A percentile compares a stretch with the other conserved stretches of the same genome.
These are phyloP conservation scores for Aspergillus nidulans DNA, from an alignment of 495 filamentous ascomycete species.

Conservation along the genomic window DNA sequence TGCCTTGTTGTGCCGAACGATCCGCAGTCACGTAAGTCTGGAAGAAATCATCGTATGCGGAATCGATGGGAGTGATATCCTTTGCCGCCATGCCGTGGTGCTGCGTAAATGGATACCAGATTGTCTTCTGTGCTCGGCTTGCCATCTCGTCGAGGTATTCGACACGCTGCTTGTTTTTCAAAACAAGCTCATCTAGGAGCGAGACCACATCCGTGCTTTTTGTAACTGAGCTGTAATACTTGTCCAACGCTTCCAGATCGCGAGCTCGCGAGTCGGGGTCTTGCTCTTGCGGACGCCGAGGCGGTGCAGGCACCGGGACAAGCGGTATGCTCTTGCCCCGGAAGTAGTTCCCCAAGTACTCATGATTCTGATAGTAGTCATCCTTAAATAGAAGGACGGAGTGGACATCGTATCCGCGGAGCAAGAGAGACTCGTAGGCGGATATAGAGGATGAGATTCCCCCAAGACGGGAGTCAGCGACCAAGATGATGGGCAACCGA, in stretches of 20 bases:
- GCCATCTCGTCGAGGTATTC: slow-evolving; percentile 55
- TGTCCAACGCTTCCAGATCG: slow-evolving; percentile 51
- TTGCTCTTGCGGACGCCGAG: slow-evolving; percentile 26
- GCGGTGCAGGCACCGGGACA: slow-evolving; percentile 50
- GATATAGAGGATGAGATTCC: slow-evolving; percentile 72
- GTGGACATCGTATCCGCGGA: slow-evolving; percentile 71
- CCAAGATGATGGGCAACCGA: slow-evolving; percentile 64
- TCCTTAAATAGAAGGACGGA: slow-evolving; percentile 60
- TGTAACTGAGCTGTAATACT: slow-evolving; percentile 50
- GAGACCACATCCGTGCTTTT: slow-evolving; percentile 33
- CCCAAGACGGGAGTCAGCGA: slow-evolving; percentile 66
- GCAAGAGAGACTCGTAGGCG: slow-evolving; percentile 65
- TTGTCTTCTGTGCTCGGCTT: slow-evolving; percentile 48
- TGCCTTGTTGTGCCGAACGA: slow-evolving; percentile 8
- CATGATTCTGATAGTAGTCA: slow-evolving; percentile 57
- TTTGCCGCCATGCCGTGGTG: slow-evolving; percentile 55
- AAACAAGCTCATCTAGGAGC: slow-evolving; percentile 43
- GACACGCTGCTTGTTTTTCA: slow-evolving; percentile 49
- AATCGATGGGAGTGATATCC: slow-evolving; percentile 67
- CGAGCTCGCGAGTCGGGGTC: slow-evolving; percentile 29
- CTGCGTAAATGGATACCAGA: slow-evolving; percentile 84
- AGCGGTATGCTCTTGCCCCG: slow-evolving; percentile 50
- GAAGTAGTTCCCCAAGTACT: slow-evolving; percentile 63
- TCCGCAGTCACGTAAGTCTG: slow-evolving; percentile 43
- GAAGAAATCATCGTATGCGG: slow-evolving; percentile 70